Percentiles rank a stretch among this genome's conserved stretches.
Conservation (phyloP, 228 moss, liverwort and hornwort species). For the Sphagnum magellanicum region DNA sequence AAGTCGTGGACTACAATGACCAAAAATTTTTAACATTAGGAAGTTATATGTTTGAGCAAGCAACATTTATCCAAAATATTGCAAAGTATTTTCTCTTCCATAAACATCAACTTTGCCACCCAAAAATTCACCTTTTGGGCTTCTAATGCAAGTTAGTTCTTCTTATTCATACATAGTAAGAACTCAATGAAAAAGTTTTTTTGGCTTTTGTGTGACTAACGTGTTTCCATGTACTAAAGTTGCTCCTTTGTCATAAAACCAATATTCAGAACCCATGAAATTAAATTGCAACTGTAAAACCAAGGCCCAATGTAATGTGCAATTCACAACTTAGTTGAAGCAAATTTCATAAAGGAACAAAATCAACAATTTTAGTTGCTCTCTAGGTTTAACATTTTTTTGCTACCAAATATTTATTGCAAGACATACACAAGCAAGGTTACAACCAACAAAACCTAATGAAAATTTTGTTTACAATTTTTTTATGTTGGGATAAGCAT, state of each 20-base stretch:
- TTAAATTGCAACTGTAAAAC: conserved; percentile 64
- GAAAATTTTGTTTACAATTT: neutral
- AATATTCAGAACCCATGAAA: conserved; percentile 87
- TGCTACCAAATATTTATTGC: neutral
- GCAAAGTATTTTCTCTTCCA: no score
- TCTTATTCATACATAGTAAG: no score
- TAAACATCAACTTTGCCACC: no score
- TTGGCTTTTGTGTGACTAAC: conserved; percentile 2
- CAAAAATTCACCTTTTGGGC: no score
- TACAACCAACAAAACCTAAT: no score
- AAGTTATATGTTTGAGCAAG: neutral
- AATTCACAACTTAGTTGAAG: neutral
- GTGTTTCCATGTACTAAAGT: conserved; percentile 12
- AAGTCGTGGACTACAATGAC: conserved; percentile 9
- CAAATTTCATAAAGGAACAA: neutral
- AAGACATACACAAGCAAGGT: neutral
- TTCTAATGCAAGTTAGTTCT: no score
- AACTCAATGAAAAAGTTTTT: no score
- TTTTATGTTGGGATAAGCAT: neutral
- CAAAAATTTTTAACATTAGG: neutral
- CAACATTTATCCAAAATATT: neutral
- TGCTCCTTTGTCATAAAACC: conserved; percentile 85
- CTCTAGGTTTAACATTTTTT: no score
- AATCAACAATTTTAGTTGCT: no score
- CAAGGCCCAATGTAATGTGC: neutral